A percentile compares a stretch with the other conserved stretches of the same genome.
Conservation (phyloP, 257 asterid species). For the Capsicum baccatum region DNA sequence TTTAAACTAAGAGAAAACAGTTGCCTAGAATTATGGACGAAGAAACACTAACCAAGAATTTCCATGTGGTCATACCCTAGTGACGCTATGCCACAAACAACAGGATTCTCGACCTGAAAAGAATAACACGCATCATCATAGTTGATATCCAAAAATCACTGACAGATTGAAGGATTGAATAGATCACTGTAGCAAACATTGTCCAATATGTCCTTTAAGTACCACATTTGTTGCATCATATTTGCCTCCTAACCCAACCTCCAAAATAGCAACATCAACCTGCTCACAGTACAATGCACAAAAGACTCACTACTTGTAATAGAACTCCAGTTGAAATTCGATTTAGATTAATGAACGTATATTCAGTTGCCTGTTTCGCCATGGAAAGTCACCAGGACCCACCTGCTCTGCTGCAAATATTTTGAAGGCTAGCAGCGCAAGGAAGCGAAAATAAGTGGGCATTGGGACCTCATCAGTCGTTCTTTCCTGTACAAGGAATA, state of each 20-base stretch:
- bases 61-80: conserved; percentile 97
- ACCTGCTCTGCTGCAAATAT: conserved; percentile 96
- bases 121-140: conserved; percentile 35
- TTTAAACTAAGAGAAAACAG: conserved; percentile 30
- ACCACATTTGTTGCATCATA: conserved; percentile 99
- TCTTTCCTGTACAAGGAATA: conserved; percentile 56
- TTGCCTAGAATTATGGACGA: conserved; percentile 46
- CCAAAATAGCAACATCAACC: conserved; percentile 96
- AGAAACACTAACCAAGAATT: conserved; percentile 90
- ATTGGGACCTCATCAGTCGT: conserved; percentile 71
- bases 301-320: conserved; percentile 18
- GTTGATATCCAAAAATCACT: conserved; percentile 36
- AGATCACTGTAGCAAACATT: conserved; percentile 18
- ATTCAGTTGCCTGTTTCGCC: conserved; percentile 20
- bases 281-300: conserved; percentile 40
- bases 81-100: conserved; percentile 89
- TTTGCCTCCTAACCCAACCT: conserved; percentile 97
- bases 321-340: conserved; percentile 30
- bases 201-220: conserved; percentile 38
- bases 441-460: conserved; percentile 98
- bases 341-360: conserved; percentile 24
- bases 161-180: conserved; percentile 21
- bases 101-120: conserved; percentile 79
- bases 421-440: conserved; percentile 95
- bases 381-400: conserved; percentile 26